These are phyloP conservation scores for Calycina herbarum DNA, from an alignment of 2,329 filamentous ascomycete species.

Conservation along the genomic window DNA sequence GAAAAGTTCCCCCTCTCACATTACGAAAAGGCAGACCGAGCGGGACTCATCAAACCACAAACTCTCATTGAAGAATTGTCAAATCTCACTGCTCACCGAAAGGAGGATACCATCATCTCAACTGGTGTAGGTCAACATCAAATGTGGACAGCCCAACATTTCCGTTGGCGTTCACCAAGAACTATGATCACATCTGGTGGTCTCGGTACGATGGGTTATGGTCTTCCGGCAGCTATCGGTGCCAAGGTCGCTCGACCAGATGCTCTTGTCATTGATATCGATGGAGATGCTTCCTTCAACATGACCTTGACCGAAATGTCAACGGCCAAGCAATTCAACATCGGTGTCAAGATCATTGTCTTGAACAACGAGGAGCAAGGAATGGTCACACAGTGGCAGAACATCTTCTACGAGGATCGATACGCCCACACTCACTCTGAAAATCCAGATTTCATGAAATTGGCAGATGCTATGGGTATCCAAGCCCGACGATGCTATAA, in stretches of 20 bases:
- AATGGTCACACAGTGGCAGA: constrained; percentile 99
- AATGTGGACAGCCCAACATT: constrained; percentile 98
- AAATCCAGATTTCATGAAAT: constrained; percentile 95
- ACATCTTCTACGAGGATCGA: constrained; percentile 93
- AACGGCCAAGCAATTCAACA: constrained; percentile 92
- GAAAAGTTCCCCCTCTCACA: constrained; percentile 78
- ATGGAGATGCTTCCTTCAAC: constrained; percentile 97
- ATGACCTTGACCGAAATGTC: constrained; percentile 97
- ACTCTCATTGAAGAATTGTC: constrained; percentile 88
- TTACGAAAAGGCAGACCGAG: constrained; percentile 75
- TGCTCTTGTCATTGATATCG: constrained; percentile 78
- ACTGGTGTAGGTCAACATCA: constrained; percentile 98
- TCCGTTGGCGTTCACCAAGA: constrained; percentile 87
- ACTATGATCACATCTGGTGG: constrained; percentile 97
- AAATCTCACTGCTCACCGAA: constrained; percentile 75
- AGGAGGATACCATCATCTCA: constrained; percentile 82
- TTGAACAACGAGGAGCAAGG: constrained; percentile 98
- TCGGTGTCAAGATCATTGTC: constrained; percentile 91
- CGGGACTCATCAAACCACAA: constrained; percentile 90
- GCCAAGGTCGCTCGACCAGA: constrained; percentile 78
- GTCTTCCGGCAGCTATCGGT: constrained; percentile 90
- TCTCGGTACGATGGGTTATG: constrained; percentile 94
- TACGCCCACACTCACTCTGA: constrained; percentile 90
- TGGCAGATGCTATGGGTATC: constrained; percentile 88
- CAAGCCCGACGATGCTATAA: constrained; percentile 71